These are phyloP conservation scores for Themeda triandra DNA, from an alignment of 176 grass and related monocot genomes.

Conservation along the genomic window DNA sequence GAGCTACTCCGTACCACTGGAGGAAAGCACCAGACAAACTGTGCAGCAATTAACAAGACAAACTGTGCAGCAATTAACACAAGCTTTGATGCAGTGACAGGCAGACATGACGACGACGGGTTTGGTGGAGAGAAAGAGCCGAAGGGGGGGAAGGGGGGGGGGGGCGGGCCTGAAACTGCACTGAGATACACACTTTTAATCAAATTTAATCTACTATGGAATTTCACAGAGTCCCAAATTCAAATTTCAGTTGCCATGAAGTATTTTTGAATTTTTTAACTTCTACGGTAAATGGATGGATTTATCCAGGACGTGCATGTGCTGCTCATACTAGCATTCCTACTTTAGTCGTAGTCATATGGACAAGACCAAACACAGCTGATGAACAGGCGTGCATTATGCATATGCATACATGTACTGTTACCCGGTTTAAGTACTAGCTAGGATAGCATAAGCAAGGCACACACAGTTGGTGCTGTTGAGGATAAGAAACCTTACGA, in stretches of 20 bases:
- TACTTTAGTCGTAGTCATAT: not conserved
- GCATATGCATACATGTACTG: not conserved
- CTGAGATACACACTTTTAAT: not conserved
- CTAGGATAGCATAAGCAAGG: not conserved
- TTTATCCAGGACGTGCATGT: not conserved
- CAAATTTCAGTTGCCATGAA: too few relatives aligned
- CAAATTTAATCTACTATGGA: not conserved
- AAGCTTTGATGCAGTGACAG: conserved; percentile 10
- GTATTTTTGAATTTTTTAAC: too few relatives aligned
- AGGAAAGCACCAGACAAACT: not conserved
- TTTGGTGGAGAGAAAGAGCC: too few relatives aligned
- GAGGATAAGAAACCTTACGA: not conserved
- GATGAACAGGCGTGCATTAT: not conserved
- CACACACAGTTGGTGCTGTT: not conserved
- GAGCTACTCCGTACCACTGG: not conserved
- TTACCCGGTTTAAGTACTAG: not conserved
- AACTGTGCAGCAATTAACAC: not conserved
- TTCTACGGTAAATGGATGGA: too few relatives aligned
- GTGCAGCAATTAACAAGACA: not conserved
- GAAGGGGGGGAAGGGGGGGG: not conserved
- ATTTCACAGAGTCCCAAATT: too few relatives aligned
- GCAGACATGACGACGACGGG: not conserved
- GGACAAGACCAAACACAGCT: not conserved
- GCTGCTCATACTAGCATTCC: not conserved
- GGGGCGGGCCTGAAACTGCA: too few relatives aligned